A percentile compares a stretch with the other conserved stretches of the same genome.
phyloP scores from a whole-genome alignment of 192 early-diverging fungal genomes.

The Nowakowskiella sp. region DNA sequence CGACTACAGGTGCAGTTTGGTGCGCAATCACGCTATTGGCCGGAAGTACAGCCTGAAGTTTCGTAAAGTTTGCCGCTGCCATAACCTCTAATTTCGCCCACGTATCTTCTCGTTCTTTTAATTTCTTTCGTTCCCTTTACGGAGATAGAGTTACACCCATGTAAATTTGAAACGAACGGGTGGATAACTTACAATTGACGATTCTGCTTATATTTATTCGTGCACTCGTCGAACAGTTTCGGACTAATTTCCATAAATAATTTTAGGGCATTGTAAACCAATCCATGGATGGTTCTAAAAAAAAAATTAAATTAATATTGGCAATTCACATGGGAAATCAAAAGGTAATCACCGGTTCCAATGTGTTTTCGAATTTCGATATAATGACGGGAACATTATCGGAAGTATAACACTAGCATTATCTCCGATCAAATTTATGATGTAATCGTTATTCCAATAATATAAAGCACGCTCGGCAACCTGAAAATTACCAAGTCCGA shows the following conservation, averaged over 20 bases:
- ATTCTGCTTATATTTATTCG: slow-evolving; percentile 82
- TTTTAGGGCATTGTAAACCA: slow-evolving; percentile 95
- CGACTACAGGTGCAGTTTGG: slow-evolving; percentile 1
- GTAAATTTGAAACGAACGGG: background rate
- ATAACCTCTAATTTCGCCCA: slow-evolving; percentile 71
- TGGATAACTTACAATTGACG: slow-evolving; percentile 64
- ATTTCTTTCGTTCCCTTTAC: slow-evolving; percentile 68
- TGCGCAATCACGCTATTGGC: slow-evolving; percentile 1
- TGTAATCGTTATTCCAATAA: slow-evolving; percentile 99
- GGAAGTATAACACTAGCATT: slow-evolving; percentile 88
- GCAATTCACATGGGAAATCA: slow-evolving; percentile 1
- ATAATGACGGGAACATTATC: slow-evolving; percentile 90
- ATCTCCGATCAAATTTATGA: slow-evolving; percentile 90
- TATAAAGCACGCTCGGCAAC: slow-evolving; percentile 97
- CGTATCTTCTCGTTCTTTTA: slow-evolving; percentile 68
- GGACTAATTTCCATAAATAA: slow-evolving; percentile 96
- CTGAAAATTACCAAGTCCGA: slow-evolving; percentile 23
- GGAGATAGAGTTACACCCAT: background rate
- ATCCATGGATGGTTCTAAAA: slow-evolving; percentile 84
- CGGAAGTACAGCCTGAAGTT: background rate
- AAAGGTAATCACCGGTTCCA: slow-evolving; percentile 76
- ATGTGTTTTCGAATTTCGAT: slow-evolving; percentile 90
- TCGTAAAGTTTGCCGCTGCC: slow-evolving; percentile 36
- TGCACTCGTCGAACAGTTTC: slow-evolving; percentile 92
- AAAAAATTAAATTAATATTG: slow-evolving; percentile 8